phyloP scores from a whole-genome alignment of 1,284 basidiomycete species.

The Calocybe gambosa region DNA sequence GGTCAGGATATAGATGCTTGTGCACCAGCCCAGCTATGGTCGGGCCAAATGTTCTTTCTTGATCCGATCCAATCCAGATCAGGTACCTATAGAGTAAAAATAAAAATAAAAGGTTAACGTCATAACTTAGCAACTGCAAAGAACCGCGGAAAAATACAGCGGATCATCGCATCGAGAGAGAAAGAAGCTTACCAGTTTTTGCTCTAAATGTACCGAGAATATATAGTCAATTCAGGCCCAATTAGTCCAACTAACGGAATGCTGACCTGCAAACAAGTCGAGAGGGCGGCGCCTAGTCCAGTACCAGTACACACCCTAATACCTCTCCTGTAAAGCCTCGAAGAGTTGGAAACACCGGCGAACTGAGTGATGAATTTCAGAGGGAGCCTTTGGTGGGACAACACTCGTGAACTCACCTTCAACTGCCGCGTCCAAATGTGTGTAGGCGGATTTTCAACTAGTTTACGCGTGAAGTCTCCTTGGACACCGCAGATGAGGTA shows the following conservation, averaged over 20 bases:
- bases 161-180: constrained; percentile 13
- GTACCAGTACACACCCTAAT: constrained; percentile 81
- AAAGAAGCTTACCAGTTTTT: constrained; percentile 47
- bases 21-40: constrained; percentile 68
- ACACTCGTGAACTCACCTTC: constrained; percentile 37
- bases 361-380: constrained; percentile 33
- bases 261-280: constrained; percentile 65
- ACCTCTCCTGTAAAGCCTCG: constrained; percentile 67
- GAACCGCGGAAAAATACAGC: constrained; percentile 14
- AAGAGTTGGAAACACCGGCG: constrained; percentile 76
- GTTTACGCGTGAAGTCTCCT: constrained; percentile 60
- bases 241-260: background rate
- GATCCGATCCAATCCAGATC: constrained; percentile 71
- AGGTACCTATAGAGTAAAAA: constrained; percentile 40
- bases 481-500: constrained; percentile 69
- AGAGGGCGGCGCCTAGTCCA: constrained; percentile 74
- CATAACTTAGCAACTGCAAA: constrained; percentile 1
- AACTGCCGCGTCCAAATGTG: constrained; percentile 64
- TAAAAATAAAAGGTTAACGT: constrained; percentile 3
- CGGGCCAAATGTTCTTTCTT: constrained; percentile 76
- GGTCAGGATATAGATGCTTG: constrained; percentile 46
- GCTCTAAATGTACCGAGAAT: constrained; percentile 32
- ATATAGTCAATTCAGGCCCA: constrained; percentile 2
- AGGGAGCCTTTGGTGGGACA: background rate
- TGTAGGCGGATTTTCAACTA: constrained; percentile 56